phyloP scores from a whole-genome alignment of 768 basidiomycete genomes.

The Tylopilus subfusipes region DNA sequence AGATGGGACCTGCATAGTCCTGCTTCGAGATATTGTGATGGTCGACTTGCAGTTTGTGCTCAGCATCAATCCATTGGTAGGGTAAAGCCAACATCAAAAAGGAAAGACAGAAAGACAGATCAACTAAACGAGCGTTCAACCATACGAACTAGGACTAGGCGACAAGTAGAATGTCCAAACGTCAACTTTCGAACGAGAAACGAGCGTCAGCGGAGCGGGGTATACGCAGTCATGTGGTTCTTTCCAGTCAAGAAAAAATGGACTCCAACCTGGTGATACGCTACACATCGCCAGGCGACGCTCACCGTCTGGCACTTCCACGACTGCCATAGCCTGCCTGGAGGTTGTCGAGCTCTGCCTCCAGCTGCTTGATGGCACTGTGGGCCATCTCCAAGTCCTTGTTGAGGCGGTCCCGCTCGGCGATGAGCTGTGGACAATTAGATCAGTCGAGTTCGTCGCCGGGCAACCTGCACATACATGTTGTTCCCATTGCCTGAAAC shows the following conservation, averaged over 20 bases:
- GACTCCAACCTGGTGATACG: conserved; percentile 5
- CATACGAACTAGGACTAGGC: neutral
- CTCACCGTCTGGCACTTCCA: conserved; percentile 40
- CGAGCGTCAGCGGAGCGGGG: conserved; percentile 20
- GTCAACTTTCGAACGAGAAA: conserved; percentile 17
- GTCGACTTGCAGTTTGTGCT: neutral
- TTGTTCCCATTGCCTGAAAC: conserved; percentile 99
- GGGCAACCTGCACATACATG: conserved; percentile 56
- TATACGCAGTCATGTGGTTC: conserved; percentile 21
- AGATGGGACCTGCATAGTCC: neutral
- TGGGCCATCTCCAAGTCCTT: conserved; percentile 95
- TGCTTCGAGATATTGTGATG: too few relatives aligned
- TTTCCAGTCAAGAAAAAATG: conserved; percentile 3
- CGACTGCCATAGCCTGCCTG: conserved; percentile 84
- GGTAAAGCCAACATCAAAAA: conserved; percentile 13
- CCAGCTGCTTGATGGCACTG: conserved; percentile 87
- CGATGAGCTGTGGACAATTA: conserved; percentile 71
- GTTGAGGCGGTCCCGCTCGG: conserved; percentile 97
- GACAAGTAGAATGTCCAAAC: conserved; percentile 2
- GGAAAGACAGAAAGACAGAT: conserved; percentile 3
- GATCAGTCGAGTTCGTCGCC: conserved; percentile 13
- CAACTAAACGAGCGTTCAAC: conserved; percentile 27
- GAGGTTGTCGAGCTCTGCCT: conserved; percentile 85
- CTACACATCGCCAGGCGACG: neutral
- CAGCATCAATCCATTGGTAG: conserved; percentile 15